Evolutionary conservation across 176 grass and related monocot species (phyloP).

Genomic region (Panicum miliaceum): DNA sequence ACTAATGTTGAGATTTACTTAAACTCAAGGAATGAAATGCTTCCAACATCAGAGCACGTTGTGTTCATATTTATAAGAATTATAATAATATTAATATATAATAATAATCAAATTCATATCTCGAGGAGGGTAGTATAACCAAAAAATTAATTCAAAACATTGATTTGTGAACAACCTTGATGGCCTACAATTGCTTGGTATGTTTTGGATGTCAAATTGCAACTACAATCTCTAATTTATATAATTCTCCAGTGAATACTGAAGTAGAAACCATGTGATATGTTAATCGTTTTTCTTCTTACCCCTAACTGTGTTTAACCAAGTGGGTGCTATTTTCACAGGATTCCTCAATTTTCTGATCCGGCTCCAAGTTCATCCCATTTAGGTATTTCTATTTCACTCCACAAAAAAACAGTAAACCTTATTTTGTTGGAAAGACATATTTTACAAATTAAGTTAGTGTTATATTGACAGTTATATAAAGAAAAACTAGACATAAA

Average conservation of each 20-base stretch:
- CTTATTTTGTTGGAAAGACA: background rate
- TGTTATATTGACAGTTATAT: background rate
- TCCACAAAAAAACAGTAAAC: background rate
- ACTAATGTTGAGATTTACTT: too few relatives aligned
- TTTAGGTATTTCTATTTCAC: background rate
- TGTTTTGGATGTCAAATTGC: too few relatives aligned
- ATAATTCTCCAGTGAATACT: background rate
- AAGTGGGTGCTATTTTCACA: background rate
- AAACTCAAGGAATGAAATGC: too few relatives aligned
- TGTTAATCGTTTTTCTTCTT: background rate
- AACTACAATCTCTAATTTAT: background rate
- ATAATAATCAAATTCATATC: too few relatives aligned
- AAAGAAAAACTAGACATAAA: too few relatives aligned
- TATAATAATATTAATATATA: too few relatives aligned
- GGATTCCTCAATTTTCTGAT: background rate
- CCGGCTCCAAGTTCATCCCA: background rate
- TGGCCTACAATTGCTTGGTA: too few relatives aligned
- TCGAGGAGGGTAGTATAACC: too few relatives aligned
- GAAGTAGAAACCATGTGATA: background rate
- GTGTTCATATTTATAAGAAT: too few relatives aligned
- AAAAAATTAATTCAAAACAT: too few relatives aligned
- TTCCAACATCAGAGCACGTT: too few relatives aligned
- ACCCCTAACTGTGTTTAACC: background rate
- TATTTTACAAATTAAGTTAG: background rate
- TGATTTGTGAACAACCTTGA: too few relatives aligned